A percentile compares a stretch with the other conserved stretches of the same genome.
phyloP scores from a whole-genome alignment of 805 yeast species.

The Metschnikowia bowlesiae region DNA sequence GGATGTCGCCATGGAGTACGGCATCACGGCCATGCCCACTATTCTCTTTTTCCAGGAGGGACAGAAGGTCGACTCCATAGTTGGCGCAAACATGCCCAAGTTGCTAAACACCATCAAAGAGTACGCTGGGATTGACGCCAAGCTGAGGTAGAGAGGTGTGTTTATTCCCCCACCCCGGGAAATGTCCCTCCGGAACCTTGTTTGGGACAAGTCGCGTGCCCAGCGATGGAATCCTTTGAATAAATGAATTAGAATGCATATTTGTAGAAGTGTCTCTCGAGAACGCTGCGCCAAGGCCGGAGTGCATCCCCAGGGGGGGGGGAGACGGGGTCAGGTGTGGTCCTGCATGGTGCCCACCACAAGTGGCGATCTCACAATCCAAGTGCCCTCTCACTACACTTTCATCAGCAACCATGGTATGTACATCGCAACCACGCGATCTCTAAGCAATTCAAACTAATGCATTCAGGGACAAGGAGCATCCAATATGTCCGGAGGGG shows the following conservation, averaged over 20 bases:
- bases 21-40: slow-evolving; percentile 74
- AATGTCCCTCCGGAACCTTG: background rate
- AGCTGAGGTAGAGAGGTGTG: slow-evolving; percentile 6
- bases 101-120: slow-evolving; percentile 26
- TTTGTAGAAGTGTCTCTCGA: background rate
- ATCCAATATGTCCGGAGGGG: slow-evolving; percentile 51
- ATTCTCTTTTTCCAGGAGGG: slow-evolving; percentile 61
- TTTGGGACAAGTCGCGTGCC: background rate
- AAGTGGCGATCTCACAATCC: slow-evolving; percentile 16
- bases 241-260: background rate
- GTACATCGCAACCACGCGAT: background rate
- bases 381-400: slow-evolving; percentile 2
- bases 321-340: background rate
- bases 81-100: slow-evolving; percentile 58
- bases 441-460: slow-evolving; percentile 5
- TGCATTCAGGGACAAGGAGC: slow-evolving; percentile 49
- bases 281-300: too few species aligned
- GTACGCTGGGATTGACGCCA: slow-evolving; percentile 26
- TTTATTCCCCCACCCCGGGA: background rate
- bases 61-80: slow-evolving; percentile 48
- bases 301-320: background rate
- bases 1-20: slow-evolving; percentile 58
- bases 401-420: slow-evolving; percentile 11
- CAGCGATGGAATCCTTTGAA: background rate
- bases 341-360: slow-evolving; percentile 3